These are phyloP conservation scores for Plasmodium gonderi DNA, from an alignment of 169 alveolate species.

Conservation along the genomic window DNA sequence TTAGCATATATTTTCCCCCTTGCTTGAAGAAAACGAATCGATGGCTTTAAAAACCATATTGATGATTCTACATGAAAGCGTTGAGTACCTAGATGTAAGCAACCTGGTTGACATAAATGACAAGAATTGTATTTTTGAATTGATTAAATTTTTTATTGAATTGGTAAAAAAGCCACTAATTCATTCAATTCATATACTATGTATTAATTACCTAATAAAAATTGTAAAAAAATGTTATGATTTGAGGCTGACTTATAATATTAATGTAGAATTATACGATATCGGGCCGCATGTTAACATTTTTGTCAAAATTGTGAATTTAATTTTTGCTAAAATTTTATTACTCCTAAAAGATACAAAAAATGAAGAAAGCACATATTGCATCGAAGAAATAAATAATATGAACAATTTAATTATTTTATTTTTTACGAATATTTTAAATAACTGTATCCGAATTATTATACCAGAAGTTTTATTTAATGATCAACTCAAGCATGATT, in stretches of 20 bases:
- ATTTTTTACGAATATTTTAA: conserved; percentile 31
- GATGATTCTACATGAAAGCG: conserved; percentile 26
- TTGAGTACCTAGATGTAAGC: conserved; percentile 53
- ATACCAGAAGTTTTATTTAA: conserved; percentile 41
- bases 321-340: conserved; percentile 65
- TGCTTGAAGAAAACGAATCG: conserved; percentile 19
- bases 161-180: conserved; percentile 40
- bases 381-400: conserved; percentile 36
- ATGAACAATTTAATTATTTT: conserved; percentile 47
- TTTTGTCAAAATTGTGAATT: conserved; percentile 63
- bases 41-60: conserved; percentile 37
- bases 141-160: conserved; percentile 60
- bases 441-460: conserved; percentile 39
- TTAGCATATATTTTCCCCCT: too few species aligned
- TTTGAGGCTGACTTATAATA: conserved; percentile 23
- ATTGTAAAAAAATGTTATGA: conserved; percentile 58
- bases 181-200: conserved; percentile 51
- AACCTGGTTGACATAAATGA: conserved; percentile 54
- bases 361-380: conserved; percentile 21
- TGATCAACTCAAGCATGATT: conserved; percentile 24
- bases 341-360: conserved; percentile 42
- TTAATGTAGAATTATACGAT: conserved; percentile 57
- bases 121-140: conserved; percentile 64
- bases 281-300: conserved; percentile 68
- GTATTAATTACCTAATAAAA: conserved; percentile 46